phyloP scores from a whole-genome alignment of 139 green algal species.

The Chlamydomonas schloesseri region DNA sequence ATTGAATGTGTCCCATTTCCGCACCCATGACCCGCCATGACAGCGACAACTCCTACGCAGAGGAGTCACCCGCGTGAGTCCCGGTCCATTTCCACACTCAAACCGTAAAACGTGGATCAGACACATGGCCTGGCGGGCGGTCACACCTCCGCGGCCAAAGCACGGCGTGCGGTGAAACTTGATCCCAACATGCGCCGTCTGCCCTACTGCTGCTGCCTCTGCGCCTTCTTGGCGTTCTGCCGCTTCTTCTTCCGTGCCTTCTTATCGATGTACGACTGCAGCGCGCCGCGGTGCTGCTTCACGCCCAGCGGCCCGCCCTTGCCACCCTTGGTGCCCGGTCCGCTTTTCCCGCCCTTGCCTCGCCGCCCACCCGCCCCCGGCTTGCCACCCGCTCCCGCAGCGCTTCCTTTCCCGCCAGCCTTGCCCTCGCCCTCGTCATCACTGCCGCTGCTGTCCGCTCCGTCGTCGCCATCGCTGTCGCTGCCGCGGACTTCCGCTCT shows the following conservation, averaged over 20 bases:
- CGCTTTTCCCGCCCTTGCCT: not conserved
- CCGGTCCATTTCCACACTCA: too few relatives aligned
- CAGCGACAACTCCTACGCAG: too few relatives aligned
- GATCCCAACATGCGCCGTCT: too few relatives aligned
- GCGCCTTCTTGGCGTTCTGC: not conserved
- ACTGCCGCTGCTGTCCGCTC: not conserved
- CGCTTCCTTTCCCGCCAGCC: not conserved
- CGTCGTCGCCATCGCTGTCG: not conserved
- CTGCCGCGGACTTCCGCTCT: not conserved
- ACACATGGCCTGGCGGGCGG: too few relatives aligned
- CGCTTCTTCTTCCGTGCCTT: conserved; percentile 29
- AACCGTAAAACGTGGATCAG: too few relatives aligned
- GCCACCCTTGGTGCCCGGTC: not conserved
- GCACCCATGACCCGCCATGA: too few relatives aligned
- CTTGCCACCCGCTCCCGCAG: too few relatives aligned
- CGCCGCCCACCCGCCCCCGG: not conserved
- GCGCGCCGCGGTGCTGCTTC: not conserved
- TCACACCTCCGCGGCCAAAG: too few relatives aligned
- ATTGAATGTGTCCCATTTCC: too few relatives aligned
- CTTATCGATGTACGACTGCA: conserved; percentile 36
- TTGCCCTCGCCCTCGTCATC: not conserved
- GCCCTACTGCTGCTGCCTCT: not conserved
- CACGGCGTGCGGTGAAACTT: too few relatives aligned
- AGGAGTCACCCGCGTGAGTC: too few relatives aligned
- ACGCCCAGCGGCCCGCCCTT: not conserved